These are phyloP conservation scores for Suhomyces vadensis DNA, from an alignment of 805 yeast genomes.

Conservation along the genomic window DNA sequence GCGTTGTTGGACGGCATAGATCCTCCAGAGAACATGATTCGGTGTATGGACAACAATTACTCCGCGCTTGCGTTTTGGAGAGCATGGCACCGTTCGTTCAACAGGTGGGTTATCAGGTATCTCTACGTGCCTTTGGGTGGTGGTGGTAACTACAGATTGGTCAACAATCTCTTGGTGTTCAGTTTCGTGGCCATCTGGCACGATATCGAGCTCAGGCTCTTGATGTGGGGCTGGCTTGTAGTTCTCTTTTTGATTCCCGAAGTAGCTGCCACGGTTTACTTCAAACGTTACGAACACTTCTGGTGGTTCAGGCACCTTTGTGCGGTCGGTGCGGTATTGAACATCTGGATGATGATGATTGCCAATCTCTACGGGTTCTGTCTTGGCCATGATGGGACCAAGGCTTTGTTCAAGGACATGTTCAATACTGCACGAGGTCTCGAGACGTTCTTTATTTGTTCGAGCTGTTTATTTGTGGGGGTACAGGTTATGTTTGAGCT, in stretches of 20 bases:
- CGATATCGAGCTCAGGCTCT: conserved; percentile 82
- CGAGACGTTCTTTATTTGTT: conserved; percentile 59
- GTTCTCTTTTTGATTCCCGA: conserved; percentile 90
- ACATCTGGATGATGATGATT: conserved; percentile 97
- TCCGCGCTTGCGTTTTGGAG: conserved; percentile 97
- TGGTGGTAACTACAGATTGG: conserved; percentile 68
- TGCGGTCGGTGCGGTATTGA: conserved; percentile 83
- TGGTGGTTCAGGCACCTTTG: conserved; percentile 82
- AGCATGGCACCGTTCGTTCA: conserved; percentile 96
- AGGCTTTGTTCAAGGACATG: conserved; percentile 64
- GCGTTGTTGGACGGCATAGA: conserved; percentile 88
- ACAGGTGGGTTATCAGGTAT: conserved; percentile 86
- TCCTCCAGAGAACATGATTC: conserved; percentile 96
- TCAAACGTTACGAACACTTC: conserved; percentile 39
- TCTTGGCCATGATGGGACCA: conserved; percentile 83
- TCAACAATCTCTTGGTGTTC: conserved; percentile 82
- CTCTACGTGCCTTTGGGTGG: conserved; percentile 87
- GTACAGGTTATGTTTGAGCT: conserved; percentile 93
- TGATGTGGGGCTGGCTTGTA: conserved; percentile 95
- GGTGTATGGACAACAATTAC: conserved; percentile 93
- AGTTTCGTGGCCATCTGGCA: conserved; percentile 98
- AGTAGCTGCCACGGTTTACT: conserved; percentile 55
- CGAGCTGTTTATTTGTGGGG: conserved; percentile 72
- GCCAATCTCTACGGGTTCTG: conserved; percentile 96
- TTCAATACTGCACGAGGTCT: conserved; percentile 71